These are phyloP conservation scores for Xylaria palmicola DNA, from an alignment of 495 filamentous ascomycete genomes.

Conservation along the genomic window DNA sequence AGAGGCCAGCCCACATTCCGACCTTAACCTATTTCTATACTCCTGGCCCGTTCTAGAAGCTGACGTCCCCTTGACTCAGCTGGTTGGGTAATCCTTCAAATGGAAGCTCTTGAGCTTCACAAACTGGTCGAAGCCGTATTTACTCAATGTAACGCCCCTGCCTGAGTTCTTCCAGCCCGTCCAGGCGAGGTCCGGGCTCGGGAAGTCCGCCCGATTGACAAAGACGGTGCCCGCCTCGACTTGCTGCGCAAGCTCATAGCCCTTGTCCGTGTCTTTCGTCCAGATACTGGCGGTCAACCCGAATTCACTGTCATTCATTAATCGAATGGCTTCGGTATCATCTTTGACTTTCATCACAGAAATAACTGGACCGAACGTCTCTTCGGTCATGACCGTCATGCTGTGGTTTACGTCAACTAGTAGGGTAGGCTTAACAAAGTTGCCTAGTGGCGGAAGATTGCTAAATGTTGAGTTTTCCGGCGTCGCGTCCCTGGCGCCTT, in stretches of 20 bases:
- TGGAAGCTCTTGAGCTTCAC: conserved; percentile 96
- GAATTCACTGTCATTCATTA: conserved; percentile 96
- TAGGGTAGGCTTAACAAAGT: conserved; percentile 83
- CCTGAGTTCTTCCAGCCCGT: conserved; percentile 97
- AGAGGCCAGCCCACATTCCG: not conserved
- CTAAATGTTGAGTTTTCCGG: conserved; percentile 76
- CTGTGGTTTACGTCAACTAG: conserved; percentile 76
- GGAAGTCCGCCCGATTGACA: conserved; percentile 92
- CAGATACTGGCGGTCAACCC: conserved; percentile 96
- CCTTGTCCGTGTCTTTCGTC: conserved; percentile 83
- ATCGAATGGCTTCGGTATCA: conserved; percentile 75
- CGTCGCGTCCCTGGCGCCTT: conserved; percentile 81
- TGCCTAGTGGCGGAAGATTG: conserved; percentile 67
- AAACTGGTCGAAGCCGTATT: conserved; percentile 90
- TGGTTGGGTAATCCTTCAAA: conserved; percentile 79
- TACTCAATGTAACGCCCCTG: conserved; percentile 84
- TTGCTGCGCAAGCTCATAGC: conserved; percentile 72
- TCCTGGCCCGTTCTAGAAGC: conserved; percentile 1
- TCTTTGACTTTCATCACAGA: conserved; percentile 87
- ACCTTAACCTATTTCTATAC: not conserved
- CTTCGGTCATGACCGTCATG: conserved; percentile 91
- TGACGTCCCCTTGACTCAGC: conserved; percentile 5
- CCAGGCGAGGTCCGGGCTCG: conserved; percentile 94
- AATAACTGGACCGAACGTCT: conserved; percentile 95
- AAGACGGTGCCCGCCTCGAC: conserved; percentile 96